Evolutionary conservation across 2,329 filamentous ascomycete genomes (phyloP).

Genomic region (Fusarium floridanum): DNA sequence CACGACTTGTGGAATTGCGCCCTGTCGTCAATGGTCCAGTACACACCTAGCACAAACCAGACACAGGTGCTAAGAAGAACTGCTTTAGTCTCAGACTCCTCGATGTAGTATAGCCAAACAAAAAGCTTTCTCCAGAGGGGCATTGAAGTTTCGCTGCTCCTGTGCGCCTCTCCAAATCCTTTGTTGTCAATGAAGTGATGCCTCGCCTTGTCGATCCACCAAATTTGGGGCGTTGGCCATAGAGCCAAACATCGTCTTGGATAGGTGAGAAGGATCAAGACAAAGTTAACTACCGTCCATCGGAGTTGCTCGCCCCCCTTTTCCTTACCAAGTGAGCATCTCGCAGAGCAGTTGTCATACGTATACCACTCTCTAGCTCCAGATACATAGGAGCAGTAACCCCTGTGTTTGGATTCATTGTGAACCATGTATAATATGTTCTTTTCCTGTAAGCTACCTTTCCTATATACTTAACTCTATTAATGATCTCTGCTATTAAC

Average conservation of each 20-base stretch:
- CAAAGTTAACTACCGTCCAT: background rate
- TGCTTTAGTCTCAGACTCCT: background rate
- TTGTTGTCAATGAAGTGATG: background rate
- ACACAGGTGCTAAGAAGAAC: background rate
- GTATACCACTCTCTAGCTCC: background rate
- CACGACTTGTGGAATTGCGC: background rate
- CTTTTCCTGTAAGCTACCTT: too few relatives aligned
- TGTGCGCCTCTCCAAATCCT: background rate
- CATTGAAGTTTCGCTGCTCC: background rate
- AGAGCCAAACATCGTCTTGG: background rate
- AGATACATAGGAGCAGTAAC: slow-evolving; percentile 1
- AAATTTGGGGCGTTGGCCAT: background rate
- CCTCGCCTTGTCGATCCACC: background rate
- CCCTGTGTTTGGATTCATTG: too few relatives aligned
- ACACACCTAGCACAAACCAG: background rate
- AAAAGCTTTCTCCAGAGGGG: background rate
- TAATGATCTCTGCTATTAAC: too few relatives aligned
- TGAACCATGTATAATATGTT: too few relatives aligned
- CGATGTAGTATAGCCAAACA: background rate
- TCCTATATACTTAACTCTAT: too few relatives aligned
- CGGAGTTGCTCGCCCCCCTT: background rate
- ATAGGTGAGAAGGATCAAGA: background rate
- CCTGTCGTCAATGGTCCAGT: background rate
- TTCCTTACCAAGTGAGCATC: background rate
- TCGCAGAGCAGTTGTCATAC: background rate